These are phyloP conservation scores for Lindgomyces ingoldianus DNA, from an alignment of 495 filamentous ascomycete genomes.

Conservation along the genomic window DNA sequence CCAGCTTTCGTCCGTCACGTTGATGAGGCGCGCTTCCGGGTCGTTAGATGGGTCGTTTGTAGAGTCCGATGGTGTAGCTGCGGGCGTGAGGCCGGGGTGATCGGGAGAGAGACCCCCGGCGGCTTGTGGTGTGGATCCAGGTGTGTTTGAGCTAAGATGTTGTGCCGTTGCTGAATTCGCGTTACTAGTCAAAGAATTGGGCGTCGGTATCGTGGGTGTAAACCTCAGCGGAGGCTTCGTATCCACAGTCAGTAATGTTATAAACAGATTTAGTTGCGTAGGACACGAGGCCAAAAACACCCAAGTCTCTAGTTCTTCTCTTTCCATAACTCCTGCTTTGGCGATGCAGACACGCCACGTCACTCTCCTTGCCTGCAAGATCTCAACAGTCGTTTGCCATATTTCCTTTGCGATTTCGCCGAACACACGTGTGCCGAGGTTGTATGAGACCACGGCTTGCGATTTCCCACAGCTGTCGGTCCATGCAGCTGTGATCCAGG, in stretches of 20 bases:
- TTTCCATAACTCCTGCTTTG: slow-evolving; percentile 69
- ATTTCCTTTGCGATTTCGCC: slow-evolving; percentile 73
- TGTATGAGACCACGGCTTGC: slow-evolving; percentile 78
- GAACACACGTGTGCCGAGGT: slow-evolving; percentile 57
- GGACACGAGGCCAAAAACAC: slow-evolving; percentile 46
- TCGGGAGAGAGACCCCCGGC: slow-evolving; percentile 49
- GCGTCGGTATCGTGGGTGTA: slow-evolving; percentile 52
- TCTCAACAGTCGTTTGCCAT: slow-evolving; percentile 78
- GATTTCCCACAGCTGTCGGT: slow-evolving; percentile 77
- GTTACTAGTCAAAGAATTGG: not conserved
- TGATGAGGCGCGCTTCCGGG: slow-evolving; percentile 71
- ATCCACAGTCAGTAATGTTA: slow-evolving; percentile 68
- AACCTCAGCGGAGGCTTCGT: slow-evolving; percentile 66
- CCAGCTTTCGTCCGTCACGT: slow-evolving; percentile 80
- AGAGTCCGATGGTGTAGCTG: slow-evolving; percentile 36
- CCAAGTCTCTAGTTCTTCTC: slow-evolving; percentile 72
- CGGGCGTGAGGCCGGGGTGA: slow-evolving; percentile 47
- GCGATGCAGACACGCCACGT: slow-evolving; percentile 81
- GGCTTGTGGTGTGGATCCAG: slow-evolving; percentile 35
- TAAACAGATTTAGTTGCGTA: slow-evolving; percentile 44
- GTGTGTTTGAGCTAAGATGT: slow-evolving; percentile 19
- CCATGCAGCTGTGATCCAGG: slow-evolving; percentile 93
- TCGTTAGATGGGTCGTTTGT: slow-evolving; percentile 49
- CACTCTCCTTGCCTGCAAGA: slow-evolving; percentile 68
- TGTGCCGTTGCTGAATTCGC: not conserved